Base-by-base conservation (phyloP, 2,329 filamentous ascomycete species). In the Grosmannia huntii region DNA sequence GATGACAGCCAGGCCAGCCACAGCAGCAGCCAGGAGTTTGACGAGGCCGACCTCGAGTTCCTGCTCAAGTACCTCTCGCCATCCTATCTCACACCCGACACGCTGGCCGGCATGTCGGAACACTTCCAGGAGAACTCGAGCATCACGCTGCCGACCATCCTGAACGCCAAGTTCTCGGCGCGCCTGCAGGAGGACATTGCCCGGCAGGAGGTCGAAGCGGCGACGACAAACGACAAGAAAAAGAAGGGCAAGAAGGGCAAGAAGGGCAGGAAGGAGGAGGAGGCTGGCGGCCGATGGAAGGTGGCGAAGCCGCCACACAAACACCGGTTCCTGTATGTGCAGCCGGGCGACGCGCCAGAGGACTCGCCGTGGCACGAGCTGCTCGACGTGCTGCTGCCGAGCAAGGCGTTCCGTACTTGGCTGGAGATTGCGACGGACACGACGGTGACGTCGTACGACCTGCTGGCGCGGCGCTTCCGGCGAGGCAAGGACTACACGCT, bases 221-320 rank as follows among this genome's bases (percentile, higher is more conserved):
- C 27, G 21, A 44, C 12, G n/a, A 81, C 85, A 66, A 76, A 76
- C 52, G 73, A 73, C 61, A 80, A n/a, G 41, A 10, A 21, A n/a
- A n/a, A n/a, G 23, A 25, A 25, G 11, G 48, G 14, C 23, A 19
- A 14, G 7, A 49, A 49, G 21, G n/a, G 9, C 16, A 75, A 49
- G 72, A 74, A 0, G 14, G 31, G 21, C 41, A 44, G 12, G 16
- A 38, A 38, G 46, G 46, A 25, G 11, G 73, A 0, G 6, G 27
- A 33, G 12, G 19, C 33, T 21, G 31, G 12, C 52, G 27, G 27
- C 25, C 27, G 27, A 4, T 94, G 89, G 88, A 82, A 79, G 61
- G 86, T 95, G 10, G 89, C 94, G 7, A 81, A 83, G 36, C 94
- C 94, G 46, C 94, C 94, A 0, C 91, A 99, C 74, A 99, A 99